Base-by-base conservation (phyloP, 345 rosid species). In the Gossypium stocksii region DNA sequence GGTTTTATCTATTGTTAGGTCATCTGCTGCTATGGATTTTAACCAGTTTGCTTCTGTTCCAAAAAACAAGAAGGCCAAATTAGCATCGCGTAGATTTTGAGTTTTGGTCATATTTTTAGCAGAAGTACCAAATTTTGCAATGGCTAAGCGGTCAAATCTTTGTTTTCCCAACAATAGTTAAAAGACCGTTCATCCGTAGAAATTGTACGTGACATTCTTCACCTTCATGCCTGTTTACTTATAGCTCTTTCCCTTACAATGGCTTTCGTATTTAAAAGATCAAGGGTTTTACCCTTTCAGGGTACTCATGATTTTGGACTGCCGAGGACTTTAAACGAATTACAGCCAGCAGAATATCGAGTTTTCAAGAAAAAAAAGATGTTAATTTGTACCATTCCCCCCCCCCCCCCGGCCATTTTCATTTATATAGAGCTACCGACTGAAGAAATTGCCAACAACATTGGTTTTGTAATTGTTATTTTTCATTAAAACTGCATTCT, bases 21-120 rank as follows among this genome's bases (percentile, higher is more conserved):
- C 85, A 77, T 86, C 79, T 70, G 73, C 51, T 54, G 79, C 70
- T 29, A 80, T 70, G 44, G 92, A 88, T 79, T 75, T 94, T 72
- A 86, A 86, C 78, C 87, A 82, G 56, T 94, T 92, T 77, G 88
- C 90, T 54, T 92, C 84, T 77, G 70, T 78, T 41, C 84, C 89
- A 27, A 83, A 77, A 29, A 80, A 11, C 69, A n/a, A 65, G 25
- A 65, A 65, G 69, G 27, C 29, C 11, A 10, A 14, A 41, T 43
- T 64, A 41, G 68, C 68, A 9, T 17, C 27, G 0, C 51, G 9
- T 12, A 65, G 69, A 19, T 65, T 65, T 65, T 65, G 69, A 65
- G 27, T 43, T 43, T 64, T 43, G 27, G 48, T 34, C 41, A 34
- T 34, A 34, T 34, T 34, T 34, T 34, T 34, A 34, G 41, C 41